phyloP scores from a whole-genome alignment of 495 filamentous ascomycete genomes.

The Hyaloscypha hepaticicola region DNA sequence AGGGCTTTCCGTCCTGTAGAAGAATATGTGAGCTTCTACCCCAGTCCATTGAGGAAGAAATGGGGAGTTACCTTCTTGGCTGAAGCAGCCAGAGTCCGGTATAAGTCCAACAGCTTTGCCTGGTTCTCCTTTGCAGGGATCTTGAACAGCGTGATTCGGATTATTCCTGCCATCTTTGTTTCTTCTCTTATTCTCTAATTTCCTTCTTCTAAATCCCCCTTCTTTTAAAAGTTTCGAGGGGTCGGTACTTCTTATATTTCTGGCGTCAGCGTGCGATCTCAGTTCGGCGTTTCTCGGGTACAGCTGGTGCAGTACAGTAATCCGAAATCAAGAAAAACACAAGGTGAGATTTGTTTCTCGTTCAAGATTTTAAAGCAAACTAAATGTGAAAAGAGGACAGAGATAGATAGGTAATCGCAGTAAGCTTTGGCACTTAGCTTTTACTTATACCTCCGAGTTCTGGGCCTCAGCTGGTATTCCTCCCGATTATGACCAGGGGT shows the following conservation, averaged over 20 bases:
- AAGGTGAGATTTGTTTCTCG: background rate
- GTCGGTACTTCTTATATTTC: background rate
- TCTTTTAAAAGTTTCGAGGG: background rate
- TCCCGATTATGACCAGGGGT: too few relatives aligned
- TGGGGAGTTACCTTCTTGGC: slow-evolving; percentile 16
- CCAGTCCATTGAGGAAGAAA: background rate
- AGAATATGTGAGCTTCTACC: background rate
- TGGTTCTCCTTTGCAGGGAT: slow-evolving; percentile 11
- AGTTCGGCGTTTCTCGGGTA: background rate
- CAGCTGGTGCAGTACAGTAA: too few relatives aligned
- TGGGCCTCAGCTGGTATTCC: background rate
- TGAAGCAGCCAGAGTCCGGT: slow-evolving; percentile 4
- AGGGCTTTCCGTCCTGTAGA: slow-evolving; percentile 21
- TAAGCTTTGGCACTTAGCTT: background rate
- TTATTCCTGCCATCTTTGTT: slow-evolving; percentile 10
- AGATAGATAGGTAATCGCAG: too few relatives aligned
- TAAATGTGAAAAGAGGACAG: background rate
- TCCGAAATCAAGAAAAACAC: background rate
- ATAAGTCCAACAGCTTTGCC: slow-evolving; percentile 11
- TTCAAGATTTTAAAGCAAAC: background rate
- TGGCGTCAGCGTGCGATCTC: background rate
- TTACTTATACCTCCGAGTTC: background rate
- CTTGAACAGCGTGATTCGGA: slow-evolving; percentile 26
- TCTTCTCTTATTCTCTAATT: background rate
- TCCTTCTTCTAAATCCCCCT: background rate